A percentile compares a stretch with the other conserved stretches of the same genome.
These are phyloP conservation scores for Amborella trichopoda DNA, from an alignment of 164 flowering plant species.

Conservation along the genomic window DNA sequence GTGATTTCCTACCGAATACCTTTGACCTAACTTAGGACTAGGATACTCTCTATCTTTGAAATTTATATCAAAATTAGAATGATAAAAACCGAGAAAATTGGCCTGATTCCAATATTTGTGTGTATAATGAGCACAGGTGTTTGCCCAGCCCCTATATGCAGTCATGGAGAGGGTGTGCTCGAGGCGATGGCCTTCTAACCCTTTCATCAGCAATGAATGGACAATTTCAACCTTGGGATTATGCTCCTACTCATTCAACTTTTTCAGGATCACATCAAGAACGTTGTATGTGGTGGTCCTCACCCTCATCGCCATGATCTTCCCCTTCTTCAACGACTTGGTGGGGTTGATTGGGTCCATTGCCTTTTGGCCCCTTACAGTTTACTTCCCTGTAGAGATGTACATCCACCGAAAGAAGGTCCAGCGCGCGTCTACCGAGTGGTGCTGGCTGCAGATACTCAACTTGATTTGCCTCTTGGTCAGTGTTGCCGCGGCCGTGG, in stretches of 20 bases:
- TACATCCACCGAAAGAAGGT: conserved; percentile 45
- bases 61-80: no score
- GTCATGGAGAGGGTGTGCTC: conserved; percentile 32
- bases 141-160: conserved; percentile 58
- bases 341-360: conserved; percentile 68
- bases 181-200: conserved; percentile 41
- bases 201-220: conserved; percentile 40
- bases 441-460: conserved; percentile 61
- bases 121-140: conserved; percentile 44
- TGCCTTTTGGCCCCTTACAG: conserved; percentile 76
- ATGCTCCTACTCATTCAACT: conserved; percentile 31
- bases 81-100: neutral
- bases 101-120: neutral
- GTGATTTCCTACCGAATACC: neutral
- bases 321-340: conserved; percentile 83
- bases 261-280: conserved; percentile 66
- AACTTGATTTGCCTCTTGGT: conserved; percentile 60
- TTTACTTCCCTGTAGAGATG: conserved; percentile 88
- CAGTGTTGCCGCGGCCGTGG: conserved; percentile 58
- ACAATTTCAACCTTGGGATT: conserved; percentile 23
- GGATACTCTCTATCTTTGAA: neutral
- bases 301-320: conserved; percentile 61
- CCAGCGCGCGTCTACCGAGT: conserved; percentile 31
- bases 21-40: neutral
- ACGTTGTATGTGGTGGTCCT: conserved; percentile 51